Conservation (phyloP, 441 rosid species). For the Adansonia gregorii region DNA sequence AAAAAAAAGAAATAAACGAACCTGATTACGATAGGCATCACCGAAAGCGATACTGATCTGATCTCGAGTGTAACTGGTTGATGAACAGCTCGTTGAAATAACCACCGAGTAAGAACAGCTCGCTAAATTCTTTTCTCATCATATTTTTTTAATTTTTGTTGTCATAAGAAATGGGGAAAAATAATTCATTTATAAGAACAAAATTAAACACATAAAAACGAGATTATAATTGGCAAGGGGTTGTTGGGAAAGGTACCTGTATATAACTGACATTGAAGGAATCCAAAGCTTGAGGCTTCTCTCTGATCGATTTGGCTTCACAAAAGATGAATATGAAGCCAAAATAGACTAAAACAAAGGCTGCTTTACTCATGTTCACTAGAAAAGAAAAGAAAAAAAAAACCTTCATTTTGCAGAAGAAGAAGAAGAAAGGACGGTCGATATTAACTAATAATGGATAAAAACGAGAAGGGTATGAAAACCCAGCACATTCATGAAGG, state of each 20-base stretch:
- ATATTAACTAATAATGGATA: background rate
- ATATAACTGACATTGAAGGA: conserved; percentile 37
- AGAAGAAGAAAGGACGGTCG: background rate
- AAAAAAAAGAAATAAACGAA: background rate
- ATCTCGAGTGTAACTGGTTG: conserved; percentile 56
- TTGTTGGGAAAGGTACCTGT: conserved; percentile 27
- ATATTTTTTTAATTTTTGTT: background rate
- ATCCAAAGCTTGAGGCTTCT: conserved; percentile 36
- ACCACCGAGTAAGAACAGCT: conserved; percentile 58
- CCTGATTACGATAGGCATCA: conserved; percentile 74
- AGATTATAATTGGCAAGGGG: background rate
- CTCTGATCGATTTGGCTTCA: conserved; percentile 24
- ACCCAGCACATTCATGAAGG: background rate
- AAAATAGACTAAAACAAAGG: conserved; percentile 18
- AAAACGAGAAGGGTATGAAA: background rate
- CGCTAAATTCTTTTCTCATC: conserved; percentile 45
- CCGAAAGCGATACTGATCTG: conserved; percentile 71
- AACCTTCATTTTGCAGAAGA: background rate
- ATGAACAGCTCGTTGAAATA: conserved; percentile 67
- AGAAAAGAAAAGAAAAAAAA: background rate
- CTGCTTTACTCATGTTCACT: conserved; percentile 11
- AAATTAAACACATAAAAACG: background rate
- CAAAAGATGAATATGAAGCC: conserved; percentile 23
- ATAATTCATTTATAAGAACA: background rate
- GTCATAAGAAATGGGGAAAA: background rate